phyloP scores from a whole-genome alignment of 148 eudicot species.

The Bassia scoparia region DNA sequence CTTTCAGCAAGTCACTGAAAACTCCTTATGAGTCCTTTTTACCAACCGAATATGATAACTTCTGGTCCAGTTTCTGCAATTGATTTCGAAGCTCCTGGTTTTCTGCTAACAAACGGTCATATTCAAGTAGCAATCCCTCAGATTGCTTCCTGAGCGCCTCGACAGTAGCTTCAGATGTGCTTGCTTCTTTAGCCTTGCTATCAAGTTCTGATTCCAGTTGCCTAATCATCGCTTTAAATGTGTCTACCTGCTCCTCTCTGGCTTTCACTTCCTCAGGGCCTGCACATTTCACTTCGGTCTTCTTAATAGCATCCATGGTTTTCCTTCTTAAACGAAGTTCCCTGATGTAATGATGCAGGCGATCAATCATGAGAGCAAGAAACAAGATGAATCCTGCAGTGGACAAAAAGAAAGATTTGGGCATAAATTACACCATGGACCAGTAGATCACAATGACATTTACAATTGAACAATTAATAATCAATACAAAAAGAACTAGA shows the following conservation, averaged over 20 bases:
- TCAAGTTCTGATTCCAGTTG: constrained; percentile 48
- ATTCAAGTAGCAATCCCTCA: constrained; percentile 53
- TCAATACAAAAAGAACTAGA: not conserved
- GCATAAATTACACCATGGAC: too few relatives aligned
- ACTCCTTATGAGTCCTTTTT: constrained; percentile 38
- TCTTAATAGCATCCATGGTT: constrained; percentile 44
- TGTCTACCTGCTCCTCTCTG: constrained; percentile 44
- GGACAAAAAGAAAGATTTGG: not conserved
- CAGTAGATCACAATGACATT: not conserved
- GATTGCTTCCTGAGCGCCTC: constrained; percentile 52
- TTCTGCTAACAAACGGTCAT: constrained; percentile 51
- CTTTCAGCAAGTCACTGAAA: not conserved
- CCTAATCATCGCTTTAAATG: constrained; percentile 41
- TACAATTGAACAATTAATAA: not conserved
- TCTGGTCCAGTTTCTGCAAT: constrained; percentile 37
- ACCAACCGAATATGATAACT: constrained; percentile 27
- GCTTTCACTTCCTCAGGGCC: constrained; percentile 52
- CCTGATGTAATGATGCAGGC: constrained; percentile 65
- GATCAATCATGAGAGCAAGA: constrained; percentile 59
- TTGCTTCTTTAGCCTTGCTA: constrained; percentile 42
- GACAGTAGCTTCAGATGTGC: constrained; percentile 42
- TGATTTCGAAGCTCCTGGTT: constrained; percentile 52
- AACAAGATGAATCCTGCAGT: constrained; percentile 61
- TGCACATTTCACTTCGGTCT: constrained; percentile 33
- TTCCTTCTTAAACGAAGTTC: constrained; percentile 62